Conservation (phyloP, 352 stramenopile genomes). For the Phytophthora rubi region DNA sequence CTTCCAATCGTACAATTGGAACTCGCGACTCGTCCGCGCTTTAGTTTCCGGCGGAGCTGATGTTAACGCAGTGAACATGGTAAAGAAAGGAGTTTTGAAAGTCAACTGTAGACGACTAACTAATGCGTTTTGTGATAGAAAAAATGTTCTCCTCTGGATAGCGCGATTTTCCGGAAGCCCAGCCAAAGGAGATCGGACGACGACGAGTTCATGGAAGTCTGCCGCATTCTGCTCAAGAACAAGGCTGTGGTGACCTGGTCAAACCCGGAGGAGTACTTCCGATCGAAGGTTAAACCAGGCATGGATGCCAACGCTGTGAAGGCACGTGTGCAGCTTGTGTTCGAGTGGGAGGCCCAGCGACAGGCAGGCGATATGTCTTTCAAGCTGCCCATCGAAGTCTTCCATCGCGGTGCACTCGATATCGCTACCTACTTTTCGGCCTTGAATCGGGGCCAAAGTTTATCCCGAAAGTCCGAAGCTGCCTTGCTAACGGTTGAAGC, state of each 20-base stretch:
- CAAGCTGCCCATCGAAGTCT: not conserved
- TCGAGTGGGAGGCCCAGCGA: not conserved
- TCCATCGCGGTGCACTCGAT: not conserved
- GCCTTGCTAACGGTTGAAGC: not conserved
- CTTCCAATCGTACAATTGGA: not conserved
- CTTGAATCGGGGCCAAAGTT: not conserved
- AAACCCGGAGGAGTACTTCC: not conserved
- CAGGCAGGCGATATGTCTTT: not conserved
- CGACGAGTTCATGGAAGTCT: conserved; percentile 1
- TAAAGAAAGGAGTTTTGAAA: not conserved
- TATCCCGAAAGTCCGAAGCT: not conserved
- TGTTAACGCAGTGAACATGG: not conserved
- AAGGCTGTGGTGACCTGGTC: not conserved
- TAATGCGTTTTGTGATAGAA: not conserved
- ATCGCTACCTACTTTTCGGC: not conserved
- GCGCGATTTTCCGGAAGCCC: not conserved
- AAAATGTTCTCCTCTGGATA: not conserved
- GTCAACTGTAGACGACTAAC: not conserved
- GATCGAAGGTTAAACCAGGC: not conserved
- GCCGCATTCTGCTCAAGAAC: conserved; percentile 2
- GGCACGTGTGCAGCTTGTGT: not conserved
- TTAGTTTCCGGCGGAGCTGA: not conserved
- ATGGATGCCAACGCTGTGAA: not conserved
- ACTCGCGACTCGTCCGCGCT: not conserved
- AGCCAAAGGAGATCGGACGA: not conserved